These are phyloP conservation scores for Phytopythium delawarense DNA, from an alignment of 352 stramenopile genomes.

Conservation along the genomic window DNA sequence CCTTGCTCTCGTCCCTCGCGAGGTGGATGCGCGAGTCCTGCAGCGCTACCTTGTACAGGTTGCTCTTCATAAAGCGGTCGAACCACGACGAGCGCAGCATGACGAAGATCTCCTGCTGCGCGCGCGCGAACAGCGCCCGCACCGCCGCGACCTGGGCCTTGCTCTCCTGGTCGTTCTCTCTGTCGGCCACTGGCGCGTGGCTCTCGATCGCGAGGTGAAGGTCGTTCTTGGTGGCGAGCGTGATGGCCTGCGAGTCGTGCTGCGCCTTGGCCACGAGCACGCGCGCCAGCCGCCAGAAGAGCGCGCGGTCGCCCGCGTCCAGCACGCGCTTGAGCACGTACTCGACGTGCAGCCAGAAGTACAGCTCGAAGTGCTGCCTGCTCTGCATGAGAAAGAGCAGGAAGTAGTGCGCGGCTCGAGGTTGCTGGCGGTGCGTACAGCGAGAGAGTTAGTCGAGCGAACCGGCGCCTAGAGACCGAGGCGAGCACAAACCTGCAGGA, in stretches of 20 bases:
- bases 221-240: constrained; percentile 67
- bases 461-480: not conserved
- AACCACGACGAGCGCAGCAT: constrained; percentile 82
- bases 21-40: constrained; percentile 70
- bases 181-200: constrained; percentile 36
- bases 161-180: constrained; percentile 24
- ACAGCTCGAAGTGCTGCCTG: constrained; percentile 83
- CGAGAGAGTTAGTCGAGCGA: not conserved
- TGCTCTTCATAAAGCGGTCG: constrained; percentile 81
- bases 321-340: constrained; percentile 78
- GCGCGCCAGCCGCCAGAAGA: constrained; percentile 68
- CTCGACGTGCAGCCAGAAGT: constrained; percentile 87
- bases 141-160: constrained; percentile 24
- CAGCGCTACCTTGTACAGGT: constrained; percentile 74
- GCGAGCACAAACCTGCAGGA: constrained; percentile 44
- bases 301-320: constrained; percentile 31
- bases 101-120: constrained; percentile 79
- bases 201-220: constrained; percentile 45
- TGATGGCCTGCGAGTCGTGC: constrained; percentile 77
- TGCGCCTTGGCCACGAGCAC: constrained; percentile 72
- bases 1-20: constrained; percentile 49
- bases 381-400: constrained; percentile 86
- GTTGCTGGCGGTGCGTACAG: constrained; percentile 25
- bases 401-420: constrained; percentile 81
- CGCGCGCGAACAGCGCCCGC: constrained; percentile 49